These are phyloP conservation scores for Pseudogymnoascus sp. DNA, from an alignment of 2,329 filamentous ascomycete genomes.

Conservation along the genomic window DNA sequence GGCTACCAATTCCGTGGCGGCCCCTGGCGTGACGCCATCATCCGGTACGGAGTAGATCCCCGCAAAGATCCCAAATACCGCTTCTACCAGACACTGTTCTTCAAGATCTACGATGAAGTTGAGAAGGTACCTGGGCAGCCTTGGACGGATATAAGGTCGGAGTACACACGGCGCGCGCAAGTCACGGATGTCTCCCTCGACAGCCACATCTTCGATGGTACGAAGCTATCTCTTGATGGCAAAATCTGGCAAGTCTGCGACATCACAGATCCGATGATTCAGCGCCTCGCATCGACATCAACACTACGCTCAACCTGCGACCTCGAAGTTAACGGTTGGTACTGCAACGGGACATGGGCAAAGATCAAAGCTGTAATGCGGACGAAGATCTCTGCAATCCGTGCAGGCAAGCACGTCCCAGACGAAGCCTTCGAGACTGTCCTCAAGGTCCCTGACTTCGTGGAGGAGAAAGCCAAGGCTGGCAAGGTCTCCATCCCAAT, in stretches of 20 bases:
- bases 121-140: conserved; percentile 19
- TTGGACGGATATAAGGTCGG: conserved; percentile 15
- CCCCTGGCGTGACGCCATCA: conserved; percentile 82
- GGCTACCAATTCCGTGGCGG: conserved; percentile 91
- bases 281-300: conserved; percentile 55
- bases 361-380: conserved; percentile 86
- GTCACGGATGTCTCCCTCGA: conserved; percentile 25
- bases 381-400: conserved; percentile 67
- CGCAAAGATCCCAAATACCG: conserved; percentile 68
- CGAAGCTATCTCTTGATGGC: conserved; percentile 66
- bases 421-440: conserved; percentile 41
- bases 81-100: conserved; percentile 82
- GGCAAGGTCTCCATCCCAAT: conserved; percentile 21
- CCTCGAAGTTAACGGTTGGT: conserved; percentile 69
- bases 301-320: conserved; percentile 54
- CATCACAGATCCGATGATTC: conserved; percentile 71
- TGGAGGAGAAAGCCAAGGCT: conserved; percentile 19
- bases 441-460: conserved; percentile 31
- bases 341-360: conserved; percentile 68
- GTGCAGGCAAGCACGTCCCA: conserved; percentile 46
- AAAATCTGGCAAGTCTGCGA: conserved; percentile 95
- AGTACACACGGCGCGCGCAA: conserved; percentile 16
- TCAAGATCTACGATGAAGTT: conserved; percentile 50
- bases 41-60: conserved; percentile 81
- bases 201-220: conserved; percentile 78